Conservation (phyloP, 176 grass and related monocot genomes). For the Cocos nucifera region DNA sequence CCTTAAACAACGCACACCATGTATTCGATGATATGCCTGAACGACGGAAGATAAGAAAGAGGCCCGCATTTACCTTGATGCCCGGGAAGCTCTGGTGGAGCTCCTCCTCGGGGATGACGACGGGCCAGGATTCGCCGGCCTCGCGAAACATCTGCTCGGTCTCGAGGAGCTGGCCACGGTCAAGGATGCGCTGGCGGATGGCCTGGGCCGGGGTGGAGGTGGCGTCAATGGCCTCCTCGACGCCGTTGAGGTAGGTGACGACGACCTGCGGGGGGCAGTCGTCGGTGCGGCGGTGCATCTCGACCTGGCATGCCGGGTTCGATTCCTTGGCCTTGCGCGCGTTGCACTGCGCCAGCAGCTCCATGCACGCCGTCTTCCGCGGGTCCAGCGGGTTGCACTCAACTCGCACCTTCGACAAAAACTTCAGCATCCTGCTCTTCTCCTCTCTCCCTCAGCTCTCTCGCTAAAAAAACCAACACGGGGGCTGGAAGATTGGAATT, state of each 20-base stretch:
- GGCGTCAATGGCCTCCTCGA: conserved; percentile 60
- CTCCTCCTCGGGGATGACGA: conserved; percentile 77
- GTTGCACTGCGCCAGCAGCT: conserved; percentile 91
- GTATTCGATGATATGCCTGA: conserved; percentile 27
- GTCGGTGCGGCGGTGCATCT: conserved; percentile 69
- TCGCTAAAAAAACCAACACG: too few relatives aligned
- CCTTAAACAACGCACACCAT: not conserved
- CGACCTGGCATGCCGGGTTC: conserved; percentile 83
- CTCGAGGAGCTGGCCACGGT: conserved; percentile 59
- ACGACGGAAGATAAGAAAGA: not conserved
- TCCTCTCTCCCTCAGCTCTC: not conserved
- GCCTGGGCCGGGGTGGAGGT: conserved; percentile 53
- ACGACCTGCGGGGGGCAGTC: conserved; percentile 37
- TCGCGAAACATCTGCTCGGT: conserved; percentile 89
- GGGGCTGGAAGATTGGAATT: too few relatives aligned
- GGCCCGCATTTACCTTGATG: conserved; percentile 37
- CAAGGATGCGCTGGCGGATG: conserved; percentile 71
- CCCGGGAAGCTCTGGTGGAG: conserved; percentile 62
- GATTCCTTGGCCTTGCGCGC: conserved; percentile 91
- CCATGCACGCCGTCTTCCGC: conserved; percentile 77
- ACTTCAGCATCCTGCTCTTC: conserved; percentile 54
- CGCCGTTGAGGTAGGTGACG: conserved; percentile 74
- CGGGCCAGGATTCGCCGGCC: conserved; percentile 70
- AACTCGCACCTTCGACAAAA: conserved; percentile 81
- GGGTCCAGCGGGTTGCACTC: conserved; percentile 84